phyloP scores from a whole-genome alignment of 768 basidiomycete genomes.

The Termitomyces sp. region DNA sequence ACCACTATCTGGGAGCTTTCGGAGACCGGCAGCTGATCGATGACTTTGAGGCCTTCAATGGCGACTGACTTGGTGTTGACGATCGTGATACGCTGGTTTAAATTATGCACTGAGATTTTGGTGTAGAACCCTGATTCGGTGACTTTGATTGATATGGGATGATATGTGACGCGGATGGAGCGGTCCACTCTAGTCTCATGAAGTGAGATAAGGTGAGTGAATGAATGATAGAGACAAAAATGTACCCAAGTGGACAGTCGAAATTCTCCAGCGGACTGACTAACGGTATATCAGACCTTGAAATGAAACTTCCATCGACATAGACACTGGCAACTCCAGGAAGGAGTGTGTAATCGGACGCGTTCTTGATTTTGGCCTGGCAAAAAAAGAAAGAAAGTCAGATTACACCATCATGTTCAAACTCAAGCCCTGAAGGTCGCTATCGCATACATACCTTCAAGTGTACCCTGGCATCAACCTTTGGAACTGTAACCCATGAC shows the following conservation, averaged over 20 bases:
- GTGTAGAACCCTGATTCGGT: constrained; percentile 32
- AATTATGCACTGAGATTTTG: constrained; percentile 30
- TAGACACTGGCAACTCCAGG: constrained; percentile 49
- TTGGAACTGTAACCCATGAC: constrained; percentile 44
- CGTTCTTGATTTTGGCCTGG: constrained; percentile 51
- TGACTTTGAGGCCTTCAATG: constrained; percentile 31
- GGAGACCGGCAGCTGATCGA: constrained; percentile 40
- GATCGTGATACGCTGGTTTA: constrained; percentile 37
- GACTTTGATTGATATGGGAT: constrained; percentile 33
- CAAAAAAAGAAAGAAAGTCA: constrained; percentile 1
- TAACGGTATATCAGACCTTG: constrained; percentile 40
- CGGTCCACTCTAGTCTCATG: constrained; percentile 32
- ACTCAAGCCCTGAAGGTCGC: neutral
- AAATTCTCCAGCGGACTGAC: constrained; percentile 45
- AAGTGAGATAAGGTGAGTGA: neutral
- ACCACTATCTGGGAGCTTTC: constrained; percentile 38
- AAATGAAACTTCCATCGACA: constrained; percentile 56
- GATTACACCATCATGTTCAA: too few relatives aligned
- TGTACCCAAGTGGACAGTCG: constrained; percentile 45
- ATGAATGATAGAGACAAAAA: constrained; percentile 10
- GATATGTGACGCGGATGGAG: constrained; percentile 40
- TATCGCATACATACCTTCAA: constrained; percentile 34
- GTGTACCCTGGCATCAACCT: constrained; percentile 35
- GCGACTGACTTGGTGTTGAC: constrained; percentile 34
- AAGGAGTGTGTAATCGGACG: constrained; percentile 52